A percentile compares a stretch with the other conserved stretches of the same genome.
Evolutionary conservation across 352 stramenopile genomes (phyloP).

Genomic region (Phytophthora quininea): DNA sequence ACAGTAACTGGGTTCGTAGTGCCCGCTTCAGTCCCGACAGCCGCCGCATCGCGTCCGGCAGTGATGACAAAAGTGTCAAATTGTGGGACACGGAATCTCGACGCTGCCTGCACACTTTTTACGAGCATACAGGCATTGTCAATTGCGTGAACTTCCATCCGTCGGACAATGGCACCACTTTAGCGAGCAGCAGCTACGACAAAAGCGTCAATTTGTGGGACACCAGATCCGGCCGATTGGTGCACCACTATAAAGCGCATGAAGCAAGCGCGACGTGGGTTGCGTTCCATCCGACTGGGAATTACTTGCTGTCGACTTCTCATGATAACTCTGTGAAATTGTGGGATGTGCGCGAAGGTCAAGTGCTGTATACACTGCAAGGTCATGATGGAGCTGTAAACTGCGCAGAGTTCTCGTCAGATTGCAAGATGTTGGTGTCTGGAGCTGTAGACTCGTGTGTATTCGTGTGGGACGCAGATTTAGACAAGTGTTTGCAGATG

Average conservation of each 20-base stretch:
- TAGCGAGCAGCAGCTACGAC: slow-evolving; percentile 75
- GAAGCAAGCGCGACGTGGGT: slow-evolving; percentile 78
- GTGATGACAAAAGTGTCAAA: slow-evolving; percentile 93
- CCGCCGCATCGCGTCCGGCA: slow-evolving; percentile 69
- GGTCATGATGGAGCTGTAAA: slow-evolving; percentile 83
- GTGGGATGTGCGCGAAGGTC: slow-evolving; percentile 93
- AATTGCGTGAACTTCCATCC: slow-evolving; percentile 89
- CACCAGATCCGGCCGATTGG: slow-evolving; percentile 69
- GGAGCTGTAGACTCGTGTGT: slow-evolving; percentile 81
- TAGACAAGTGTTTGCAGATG: slow-evolving; percentile 78
- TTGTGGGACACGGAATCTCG: slow-evolving; percentile 91
- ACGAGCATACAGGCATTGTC: slow-evolving; percentile 87
- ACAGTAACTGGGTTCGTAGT: slow-evolving; percentile 93
- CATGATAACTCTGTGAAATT: slow-evolving; percentile 91
- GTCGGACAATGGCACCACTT: slow-evolving; percentile 57
- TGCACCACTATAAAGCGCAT: slow-evolving; percentile 94
- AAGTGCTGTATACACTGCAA: slow-evolving; percentile 93
- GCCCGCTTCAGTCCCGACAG: slow-evolving; percentile 83
- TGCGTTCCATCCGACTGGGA: slow-evolving; percentile 90
- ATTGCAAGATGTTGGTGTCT: slow-evolving; percentile 71
- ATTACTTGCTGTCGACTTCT: slow-evolving; percentile 91
- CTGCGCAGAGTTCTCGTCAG: slow-evolving; percentile 69
- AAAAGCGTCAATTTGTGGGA: slow-evolving; percentile 89
- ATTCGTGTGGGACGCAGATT: slow-evolving; percentile 86
- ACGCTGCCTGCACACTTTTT: slow-evolving; percentile 82